Evolutionary conservation across 805 yeast species (phyloP), one percentile per base, ranked within the genome.

Genomic region (Yarrowia divulgata): DNA sequence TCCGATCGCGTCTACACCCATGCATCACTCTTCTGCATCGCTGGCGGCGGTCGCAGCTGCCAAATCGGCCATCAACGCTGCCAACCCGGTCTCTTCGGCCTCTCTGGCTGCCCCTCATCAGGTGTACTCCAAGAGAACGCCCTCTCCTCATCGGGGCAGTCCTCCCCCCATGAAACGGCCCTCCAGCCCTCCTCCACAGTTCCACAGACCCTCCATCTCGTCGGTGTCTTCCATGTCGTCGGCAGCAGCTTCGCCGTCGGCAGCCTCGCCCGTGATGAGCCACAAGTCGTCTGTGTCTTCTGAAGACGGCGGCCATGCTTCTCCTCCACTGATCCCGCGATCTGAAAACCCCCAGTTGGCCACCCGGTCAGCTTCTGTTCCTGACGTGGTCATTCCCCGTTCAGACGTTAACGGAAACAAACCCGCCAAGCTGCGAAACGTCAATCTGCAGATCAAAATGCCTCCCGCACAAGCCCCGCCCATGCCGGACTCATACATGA

Each of bases 81-180:
- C 66, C 52, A 60, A 34, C 40, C 50, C 66, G 18, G 32, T 50
- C 23, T 48, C 52, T 7, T n/a, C 35, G 7, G 52, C 42, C 2
- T 13, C 66, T n/a, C 19, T 60, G 42, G 66, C 66, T 16, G 66
- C 66, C 3, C 66, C 66, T 4, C 66, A 43, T 14, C 66, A 60
- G 42, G 42, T 45, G 42, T 60, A 18, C 19, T 32, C 72, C 34
- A 74, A 79, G 13, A 73, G 82, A 43, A 82, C 86, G 0, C 84
- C 87, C 8, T 84, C 87, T 0, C 87, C 87, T 3, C 81, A 81
- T 40, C 77, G 79, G 71, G 74, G 71, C 71, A 74, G 68, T 72
- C 69, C 23, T 68, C 62, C 40, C 69, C 70, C 52, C 32, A 70
- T 7, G 74, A 77, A 46, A 81, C 83, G 66, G 23, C 40, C 66